Conservation (phyloP, 1,284 basidiomycete species). For the Tetrapyrgos nigripes region DNA sequence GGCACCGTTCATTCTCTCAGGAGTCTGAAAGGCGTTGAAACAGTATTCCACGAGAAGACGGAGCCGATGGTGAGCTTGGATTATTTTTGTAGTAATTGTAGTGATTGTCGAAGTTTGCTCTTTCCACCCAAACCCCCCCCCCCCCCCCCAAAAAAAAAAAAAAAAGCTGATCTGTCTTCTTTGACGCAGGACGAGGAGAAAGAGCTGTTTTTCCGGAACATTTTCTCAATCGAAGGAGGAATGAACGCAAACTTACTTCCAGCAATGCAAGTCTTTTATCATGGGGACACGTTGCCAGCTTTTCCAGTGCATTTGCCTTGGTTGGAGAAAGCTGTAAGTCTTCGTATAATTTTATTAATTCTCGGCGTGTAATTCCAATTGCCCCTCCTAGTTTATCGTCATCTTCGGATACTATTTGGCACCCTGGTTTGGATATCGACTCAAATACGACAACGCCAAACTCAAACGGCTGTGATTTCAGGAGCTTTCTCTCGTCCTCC, state of each 20-base stretch:
- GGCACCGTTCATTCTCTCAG: slow-evolving; percentile 31
- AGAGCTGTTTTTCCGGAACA: slow-evolving; percentile 40
- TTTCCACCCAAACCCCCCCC: too few relatives aligned
- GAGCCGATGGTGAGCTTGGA: slow-evolving; percentile 32
- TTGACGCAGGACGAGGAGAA: slow-evolving; percentile 33
- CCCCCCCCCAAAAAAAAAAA: neutral
- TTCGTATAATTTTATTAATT: neutral
- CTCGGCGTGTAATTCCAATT: neutral
- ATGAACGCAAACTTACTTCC: slow-evolving; percentile 26
- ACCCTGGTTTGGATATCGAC: slow-evolving; percentile 30
- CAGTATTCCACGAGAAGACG: slow-evolving; percentile 34
- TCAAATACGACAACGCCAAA: slow-evolving; percentile 10
- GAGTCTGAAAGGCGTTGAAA: slow-evolving; percentile 31
- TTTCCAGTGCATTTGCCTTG: slow-evolving; percentile 32
- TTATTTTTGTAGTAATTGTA: too few relatives aligned
- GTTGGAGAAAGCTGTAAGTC: slow-evolving; percentile 34
- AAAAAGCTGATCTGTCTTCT: neutral
- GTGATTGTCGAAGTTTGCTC: too few relatives aligned
- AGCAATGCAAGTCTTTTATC: slow-evolving; percentile 29
- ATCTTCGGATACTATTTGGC: slow-evolving; percentile 36
- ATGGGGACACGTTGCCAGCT: slow-evolving; percentile 32
- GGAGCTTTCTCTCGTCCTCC: too few relatives aligned
- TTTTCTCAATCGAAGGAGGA: slow-evolving; percentile 21
- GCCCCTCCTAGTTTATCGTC: slow-evolving; percentile 26
- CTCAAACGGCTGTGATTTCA: too few relatives aligned